Conservation (phyloP, 192 early-diverging fungal species). For the Mortierella hygrophila region DNA sequence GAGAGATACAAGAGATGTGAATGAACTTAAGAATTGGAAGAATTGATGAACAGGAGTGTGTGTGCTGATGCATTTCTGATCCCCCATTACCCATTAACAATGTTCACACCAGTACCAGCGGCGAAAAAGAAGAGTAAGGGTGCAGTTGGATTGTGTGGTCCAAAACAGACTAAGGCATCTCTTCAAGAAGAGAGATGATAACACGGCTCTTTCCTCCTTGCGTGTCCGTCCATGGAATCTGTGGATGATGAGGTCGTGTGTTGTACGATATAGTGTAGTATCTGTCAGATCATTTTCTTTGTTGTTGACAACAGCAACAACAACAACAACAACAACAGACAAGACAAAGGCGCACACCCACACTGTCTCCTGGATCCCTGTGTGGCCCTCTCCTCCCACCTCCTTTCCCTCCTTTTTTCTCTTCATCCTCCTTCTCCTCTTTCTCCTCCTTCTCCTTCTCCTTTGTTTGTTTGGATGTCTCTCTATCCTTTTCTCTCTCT, state of each 20-base stretch:
- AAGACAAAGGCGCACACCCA: not conserved
- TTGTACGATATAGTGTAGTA: not conserved
- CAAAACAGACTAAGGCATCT: not conserved
- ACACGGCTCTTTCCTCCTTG: not conserved
- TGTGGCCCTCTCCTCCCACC: not conserved
- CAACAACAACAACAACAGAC: not conserved
- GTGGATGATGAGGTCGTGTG: no score
- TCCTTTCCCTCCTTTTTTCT: slow-evolving; percentile 2
- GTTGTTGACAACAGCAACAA: not conserved
- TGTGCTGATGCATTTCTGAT: not conserved
- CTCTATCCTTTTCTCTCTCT: not conserved
- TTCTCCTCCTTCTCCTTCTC: not conserved
- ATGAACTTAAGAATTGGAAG: not conserved
- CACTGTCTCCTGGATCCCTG: not conserved
- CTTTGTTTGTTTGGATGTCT: not conserved
- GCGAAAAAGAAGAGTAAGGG: not conserved
- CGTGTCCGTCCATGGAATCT: no score
- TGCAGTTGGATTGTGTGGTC: not conserved
- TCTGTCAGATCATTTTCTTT: not conserved
- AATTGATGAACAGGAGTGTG: not conserved
- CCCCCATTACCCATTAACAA: not conserved
- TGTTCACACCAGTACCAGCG: not conserved
- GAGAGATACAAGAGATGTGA: not conserved
- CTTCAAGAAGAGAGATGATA: not conserved
- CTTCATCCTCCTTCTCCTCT: not conserved